Conservation (phyloP, 2,329 filamentous ascomycete genomes). For the Phyllosticta ampelicida region DNA sequence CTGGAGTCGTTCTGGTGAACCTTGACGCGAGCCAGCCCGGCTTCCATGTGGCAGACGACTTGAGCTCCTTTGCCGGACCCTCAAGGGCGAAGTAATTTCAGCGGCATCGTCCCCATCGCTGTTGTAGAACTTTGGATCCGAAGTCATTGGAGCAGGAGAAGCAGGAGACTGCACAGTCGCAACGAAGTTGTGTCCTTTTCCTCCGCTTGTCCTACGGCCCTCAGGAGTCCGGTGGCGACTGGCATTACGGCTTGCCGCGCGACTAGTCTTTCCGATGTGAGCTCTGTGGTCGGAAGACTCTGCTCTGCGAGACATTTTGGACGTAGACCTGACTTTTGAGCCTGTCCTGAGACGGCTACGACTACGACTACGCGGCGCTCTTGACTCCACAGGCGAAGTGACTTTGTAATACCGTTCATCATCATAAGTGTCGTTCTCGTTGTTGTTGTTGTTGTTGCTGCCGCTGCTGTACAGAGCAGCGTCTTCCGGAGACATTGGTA, state of each 20-base stretch:
- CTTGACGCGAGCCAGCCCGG: conserved; percentile 34
- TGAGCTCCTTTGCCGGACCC: conserved; percentile 40
- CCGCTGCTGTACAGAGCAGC: conserved; percentile 35
- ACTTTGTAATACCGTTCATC: conserved; percentile 39
- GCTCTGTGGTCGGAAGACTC: conserved; percentile 27
- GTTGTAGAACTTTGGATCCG: conserved; percentile 42
- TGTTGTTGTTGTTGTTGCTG: conserved; percentile 23
- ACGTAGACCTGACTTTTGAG: conserved; percentile 25
- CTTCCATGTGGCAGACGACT: conserved; percentile 33
- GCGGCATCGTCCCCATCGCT: conserved; percentile 30
- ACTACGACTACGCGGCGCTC: conserved; percentile 23
- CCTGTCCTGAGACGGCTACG: conserved; percentile 21
- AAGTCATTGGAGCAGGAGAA: conserved; percentile 67
- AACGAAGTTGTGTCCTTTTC: not conserved
- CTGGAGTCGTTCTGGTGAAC: conserved; percentile 34
- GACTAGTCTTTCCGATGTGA: conserved; percentile 10
- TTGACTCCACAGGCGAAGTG: conserved; percentile 25
- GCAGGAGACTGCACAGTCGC: conserved; percentile 50
- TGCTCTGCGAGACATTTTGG: conserved; percentile 22
- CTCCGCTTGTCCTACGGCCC: conserved; percentile 36
- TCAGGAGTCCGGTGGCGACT: conserved; percentile 34
- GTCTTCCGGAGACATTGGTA: conserved; percentile 92
- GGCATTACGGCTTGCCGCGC: conserved; percentile 30
- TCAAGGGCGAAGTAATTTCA: conserved; percentile 33
- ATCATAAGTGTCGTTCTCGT: conserved; percentile 36